phyloP scores from a whole-genome alignment of 768 basidiomycete species.

The Porphyrellus cyaneotinctus region DNA sequence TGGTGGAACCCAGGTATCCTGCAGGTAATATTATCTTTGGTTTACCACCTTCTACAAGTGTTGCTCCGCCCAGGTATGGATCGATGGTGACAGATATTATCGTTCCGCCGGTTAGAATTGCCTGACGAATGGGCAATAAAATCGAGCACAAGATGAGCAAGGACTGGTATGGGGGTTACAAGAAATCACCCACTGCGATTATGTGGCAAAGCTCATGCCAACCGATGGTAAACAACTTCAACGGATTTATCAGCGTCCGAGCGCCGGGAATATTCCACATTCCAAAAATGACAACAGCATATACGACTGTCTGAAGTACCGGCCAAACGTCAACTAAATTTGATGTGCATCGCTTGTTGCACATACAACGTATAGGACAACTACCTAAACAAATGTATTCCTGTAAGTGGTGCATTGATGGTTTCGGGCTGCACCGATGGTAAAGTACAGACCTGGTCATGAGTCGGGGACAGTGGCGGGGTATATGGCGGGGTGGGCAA shows the following conservation, averaged over 20 bases:
- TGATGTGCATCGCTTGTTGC: conserved; percentile 11
- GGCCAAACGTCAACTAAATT: conserved; percentile 6
- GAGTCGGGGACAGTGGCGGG: conserved; percentile 55
- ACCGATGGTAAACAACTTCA: conserved; percentile 85
- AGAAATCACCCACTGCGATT: conserved; percentile 49
- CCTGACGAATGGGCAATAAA: conserved; percentile 38
- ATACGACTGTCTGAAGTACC: conserved; percentile 65
- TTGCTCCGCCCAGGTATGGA: conserved; percentile 64
- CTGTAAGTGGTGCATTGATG: conserved; percentile 22
- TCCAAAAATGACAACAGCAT: conserved; percentile 81
- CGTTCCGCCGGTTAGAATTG: conserved; percentile 73
- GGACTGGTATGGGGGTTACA: conserved; percentile 1
- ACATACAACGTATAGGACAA: conserved; percentile 73
- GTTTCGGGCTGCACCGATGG: conserved; percentile 15
- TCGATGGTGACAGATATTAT: conserved; percentile 81
- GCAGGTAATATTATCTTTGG: conserved; percentile 69
- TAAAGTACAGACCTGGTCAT: conserved; percentile 58
- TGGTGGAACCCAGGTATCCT: conserved; percentile 79
- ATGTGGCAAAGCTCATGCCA: conserved; percentile 89
- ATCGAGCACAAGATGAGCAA: conserved; percentile 3
- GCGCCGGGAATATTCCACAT: conserved; percentile 85
- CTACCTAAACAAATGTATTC: conserved; percentile 44
- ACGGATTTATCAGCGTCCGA: conserved; percentile 72
- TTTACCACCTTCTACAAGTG: conserved; percentile 69
- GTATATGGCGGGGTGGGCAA: conserved; percentile 31